These are phyloP conservation scores for Colletotrichum aenigma DNA, from an alignment of 2,329 filamentous ascomycete genomes.

Conservation along the genomic window DNA sequence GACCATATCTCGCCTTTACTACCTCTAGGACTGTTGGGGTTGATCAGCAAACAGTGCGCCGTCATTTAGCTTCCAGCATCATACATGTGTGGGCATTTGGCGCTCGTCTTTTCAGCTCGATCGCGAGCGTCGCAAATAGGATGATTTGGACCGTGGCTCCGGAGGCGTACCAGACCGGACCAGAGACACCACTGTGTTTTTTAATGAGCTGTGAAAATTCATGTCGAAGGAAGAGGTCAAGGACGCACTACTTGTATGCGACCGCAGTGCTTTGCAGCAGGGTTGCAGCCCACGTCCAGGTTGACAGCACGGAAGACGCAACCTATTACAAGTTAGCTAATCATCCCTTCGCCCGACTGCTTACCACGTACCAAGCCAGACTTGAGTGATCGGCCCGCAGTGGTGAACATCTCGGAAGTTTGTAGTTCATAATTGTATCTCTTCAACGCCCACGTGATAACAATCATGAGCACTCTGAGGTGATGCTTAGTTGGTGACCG, in stretches of 20 bases:
- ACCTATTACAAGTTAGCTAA: slow-evolving; percentile 35
- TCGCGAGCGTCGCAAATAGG: slow-evolving; percentile 87
- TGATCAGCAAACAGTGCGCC: neutral
- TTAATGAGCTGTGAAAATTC: neutral
- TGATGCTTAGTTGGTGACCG: too few relatives aligned
- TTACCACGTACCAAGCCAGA: slow-evolving; percentile 67
- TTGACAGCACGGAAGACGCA: slow-evolving; percentile 87
- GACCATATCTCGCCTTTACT: slow-evolving; percentile 80
- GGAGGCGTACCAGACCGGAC: slow-evolving; percentile 64
- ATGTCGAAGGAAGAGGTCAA: accelerated
- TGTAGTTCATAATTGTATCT: slow-evolving; percentile 71
- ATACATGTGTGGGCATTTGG: slow-evolving; percentile 80
- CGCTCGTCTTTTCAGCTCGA: slow-evolving; percentile 84
- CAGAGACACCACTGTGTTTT: slow-evolving; percentile 57
- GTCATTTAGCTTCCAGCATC: accelerated
- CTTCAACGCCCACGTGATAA: slow-evolving; percentile 72
- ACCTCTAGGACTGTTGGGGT: slow-evolving; percentile 68
- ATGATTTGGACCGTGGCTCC: slow-evolving; percentile 88
- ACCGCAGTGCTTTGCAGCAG: slow-evolving; percentile 81
- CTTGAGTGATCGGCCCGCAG: slow-evolving; percentile 86
- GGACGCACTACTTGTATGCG: slow-evolving; percentile 69
- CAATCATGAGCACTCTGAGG: slow-evolving; percentile 43
- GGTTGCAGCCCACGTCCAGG: slow-evolving; percentile 92
- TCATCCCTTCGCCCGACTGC: neutral
- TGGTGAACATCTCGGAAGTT: slow-evolving; percentile 92